Evolutionary conservation across 2,329 filamentous ascomycete species (phyloP).

Genomic region (Apiospora kogelbergensis): DNA sequence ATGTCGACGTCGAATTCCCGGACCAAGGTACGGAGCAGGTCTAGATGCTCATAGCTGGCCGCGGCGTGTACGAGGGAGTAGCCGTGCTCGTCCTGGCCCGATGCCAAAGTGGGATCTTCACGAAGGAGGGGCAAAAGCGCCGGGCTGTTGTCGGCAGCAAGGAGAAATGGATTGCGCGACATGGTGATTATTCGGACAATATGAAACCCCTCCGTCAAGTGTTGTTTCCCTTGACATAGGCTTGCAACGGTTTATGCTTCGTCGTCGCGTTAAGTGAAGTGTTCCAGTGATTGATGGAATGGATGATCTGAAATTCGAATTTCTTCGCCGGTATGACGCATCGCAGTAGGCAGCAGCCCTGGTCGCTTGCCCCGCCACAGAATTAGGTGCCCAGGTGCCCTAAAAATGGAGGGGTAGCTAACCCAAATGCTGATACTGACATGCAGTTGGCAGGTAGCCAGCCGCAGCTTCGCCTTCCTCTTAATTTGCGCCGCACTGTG

Average conservation of each 20-base stretch:
- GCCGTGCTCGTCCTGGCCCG: constrained; percentile 82
- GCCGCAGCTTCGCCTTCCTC: background rate
- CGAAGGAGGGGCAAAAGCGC: constrained; percentile 73
- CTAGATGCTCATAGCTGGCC: constrained; percentile 84
- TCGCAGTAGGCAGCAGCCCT: background rate
- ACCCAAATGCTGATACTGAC: background rate
- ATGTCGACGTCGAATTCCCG: constrained; percentile 75
- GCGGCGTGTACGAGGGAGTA: constrained; percentile 95
- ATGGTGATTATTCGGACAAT: constrained; percentile 31
- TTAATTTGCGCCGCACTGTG: constrained; percentile 9
- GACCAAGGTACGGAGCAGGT: constrained; percentile 75
- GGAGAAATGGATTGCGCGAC: constrained; percentile 65
- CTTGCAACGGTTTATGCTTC: background rate
- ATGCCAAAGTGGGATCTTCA: constrained; percentile 72
- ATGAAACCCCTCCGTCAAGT: too few species aligned
- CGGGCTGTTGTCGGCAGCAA: constrained; percentile 79
- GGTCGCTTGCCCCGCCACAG: constrained; percentile 7
- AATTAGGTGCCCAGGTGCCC: background rate
- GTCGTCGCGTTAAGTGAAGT: background rate
- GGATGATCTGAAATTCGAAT: background rate
- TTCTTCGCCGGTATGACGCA: constrained; percentile 9
- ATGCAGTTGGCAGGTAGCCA: background rate
- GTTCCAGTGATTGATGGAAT: background rate
- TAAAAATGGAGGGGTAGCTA: constrained; percentile 5
- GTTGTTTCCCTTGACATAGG: too few species aligned